Evolutionary conservation across 805 yeast species (phyloP), one percentile per base, ranked within the genome.

Genomic region (Tetrapisispora nanseiensis): DNA sequence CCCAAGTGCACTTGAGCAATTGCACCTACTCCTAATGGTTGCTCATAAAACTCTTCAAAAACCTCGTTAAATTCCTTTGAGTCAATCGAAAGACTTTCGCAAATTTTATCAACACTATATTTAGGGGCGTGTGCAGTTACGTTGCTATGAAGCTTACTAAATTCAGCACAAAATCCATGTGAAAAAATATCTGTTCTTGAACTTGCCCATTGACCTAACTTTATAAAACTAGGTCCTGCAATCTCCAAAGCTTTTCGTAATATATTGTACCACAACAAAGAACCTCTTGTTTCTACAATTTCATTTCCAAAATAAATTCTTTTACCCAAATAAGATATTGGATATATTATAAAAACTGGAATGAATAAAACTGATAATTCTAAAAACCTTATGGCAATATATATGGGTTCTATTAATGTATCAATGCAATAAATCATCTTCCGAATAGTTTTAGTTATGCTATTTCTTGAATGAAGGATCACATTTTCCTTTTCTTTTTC

Each of bases 181-280:
- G 95, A 82, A 64, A 92, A 90, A 27, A 92, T 82, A 63, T 92
- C 99, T 0, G 95, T 85, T 61, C 99, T 75, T 10, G 95, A 83
- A 2, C 97, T 97, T 0, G 98, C 98, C 99, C 99, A 92, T 66
- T 92, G 99, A 3, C 97, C 98, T 44, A 92, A 72, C 61, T 86
- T 83, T 43, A 83, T 79, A 58, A 83, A 92, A 3, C 95, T 82
- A 3, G 97, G 95, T 1, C 98, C 98, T 0, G 95, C 96, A 15
- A 68, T 47, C 61, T 90, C 95, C 44, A 92, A 76, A 1, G 82
- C 66, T 57, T 73, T 61, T 38, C 86, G 70, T 18, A 90, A 63
- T 37, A 77, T 62, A 41, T 63, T 62, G 61, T 74, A 89, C 96
- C 97, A 90, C 18, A 77, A 32, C 16, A 71, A 51, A 1, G 84